A percentile compares a stretch with the other conserved stretches of the same genome.
These are phyloP conservation scores for Epichloe festucae DNA, from an alignment of 2,329 filamentous ascomycete species.

Conservation along the genomic window DNA sequence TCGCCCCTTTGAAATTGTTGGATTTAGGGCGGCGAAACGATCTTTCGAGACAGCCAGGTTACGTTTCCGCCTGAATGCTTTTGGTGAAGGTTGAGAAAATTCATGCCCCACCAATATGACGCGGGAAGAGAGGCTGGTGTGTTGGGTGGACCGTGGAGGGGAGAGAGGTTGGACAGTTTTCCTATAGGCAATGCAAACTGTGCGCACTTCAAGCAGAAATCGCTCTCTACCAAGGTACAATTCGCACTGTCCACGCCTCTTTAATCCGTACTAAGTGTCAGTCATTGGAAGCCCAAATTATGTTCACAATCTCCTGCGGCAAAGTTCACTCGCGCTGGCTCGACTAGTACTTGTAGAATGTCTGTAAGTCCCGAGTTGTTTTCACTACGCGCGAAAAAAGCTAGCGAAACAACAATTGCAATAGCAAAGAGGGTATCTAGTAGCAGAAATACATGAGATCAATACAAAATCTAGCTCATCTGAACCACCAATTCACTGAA, in stretches of 20 bases:
- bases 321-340: too few species aligned
- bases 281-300: too few species aligned
- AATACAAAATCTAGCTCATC: slow-evolving; percentile 12
- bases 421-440: not conserved
- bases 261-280: too few species aligned
- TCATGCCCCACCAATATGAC: slow-evolving; percentile 28
- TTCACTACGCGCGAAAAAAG: too few species aligned
- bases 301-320: too few species aligned
- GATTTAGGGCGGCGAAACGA: slow-evolving; percentile 3
- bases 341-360: too few species aligned
- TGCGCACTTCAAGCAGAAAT: not conserved
- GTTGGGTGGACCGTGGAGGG: not conserved
- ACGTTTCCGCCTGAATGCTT: slow-evolving; percentile 7
- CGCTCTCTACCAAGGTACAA: not conserved
- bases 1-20: not conserved
- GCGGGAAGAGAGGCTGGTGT: slow-evolving; percentile 12
- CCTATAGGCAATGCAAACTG: not conserved
- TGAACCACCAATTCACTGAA: slow-evolving; percentile 35
- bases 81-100: slow-evolving; percentile 24
- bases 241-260: not conserved
- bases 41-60: not conserved
- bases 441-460: not conserved
- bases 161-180: slow-evolving; percentile 11
- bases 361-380: too few species aligned
- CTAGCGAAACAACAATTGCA: not conserved